These are phyloP conservation scores for Tulasnella sp. DNA, from an alignment of 768 basidiomycete species.

Conservation along the genomic window DNA sequence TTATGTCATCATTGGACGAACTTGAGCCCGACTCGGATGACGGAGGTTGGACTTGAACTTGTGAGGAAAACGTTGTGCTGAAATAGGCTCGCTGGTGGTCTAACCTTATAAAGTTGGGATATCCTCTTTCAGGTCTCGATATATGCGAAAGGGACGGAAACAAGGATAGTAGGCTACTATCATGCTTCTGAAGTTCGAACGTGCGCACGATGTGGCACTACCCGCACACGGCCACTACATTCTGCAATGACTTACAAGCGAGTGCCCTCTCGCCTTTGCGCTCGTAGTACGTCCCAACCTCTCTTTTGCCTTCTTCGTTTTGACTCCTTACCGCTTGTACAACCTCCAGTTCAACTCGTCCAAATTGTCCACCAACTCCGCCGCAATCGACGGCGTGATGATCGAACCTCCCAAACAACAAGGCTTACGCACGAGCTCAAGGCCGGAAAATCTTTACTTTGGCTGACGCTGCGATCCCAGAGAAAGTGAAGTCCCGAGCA, in stretches of 20 bases:
- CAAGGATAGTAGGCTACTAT: conserved; percentile 64
- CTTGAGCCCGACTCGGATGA: conserved; percentile 71
- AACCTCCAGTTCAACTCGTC: conserved; percentile 27
- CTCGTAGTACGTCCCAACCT: conserved; percentile 60
- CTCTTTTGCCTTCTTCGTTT: neutral
- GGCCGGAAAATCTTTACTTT: neutral
- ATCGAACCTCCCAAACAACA: conserved; percentile 34
- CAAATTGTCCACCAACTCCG: conserved; percentile 24
- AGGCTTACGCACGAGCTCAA: conserved; percentile 38
- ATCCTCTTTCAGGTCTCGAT: conserved; percentile 42
- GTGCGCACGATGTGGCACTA: conserved; percentile 51
- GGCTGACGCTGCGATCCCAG: conserved; percentile 40
- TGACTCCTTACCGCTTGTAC: neutral
- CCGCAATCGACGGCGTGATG: conserved; percentile 3
- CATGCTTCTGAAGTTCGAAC: conserved; percentile 64
- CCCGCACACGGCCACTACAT: conserved; percentile 61
- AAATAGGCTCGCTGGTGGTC: neutral
- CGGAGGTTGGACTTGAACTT: conserved; percentile 75
- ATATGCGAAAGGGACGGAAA: conserved; percentile 47
- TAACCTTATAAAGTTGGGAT: neutral
- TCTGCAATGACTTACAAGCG: conserved; percentile 45
- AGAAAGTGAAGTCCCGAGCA: conserved; percentile 44
- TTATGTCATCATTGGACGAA: conserved; percentile 80
- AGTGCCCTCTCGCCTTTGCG: conserved; percentile 55
- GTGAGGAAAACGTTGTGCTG: conserved; percentile 36